phyloP scores from a whole-genome alignment of 2,329 filamentous ascomycete genomes.

The Sporothrix schenckii region DNA sequence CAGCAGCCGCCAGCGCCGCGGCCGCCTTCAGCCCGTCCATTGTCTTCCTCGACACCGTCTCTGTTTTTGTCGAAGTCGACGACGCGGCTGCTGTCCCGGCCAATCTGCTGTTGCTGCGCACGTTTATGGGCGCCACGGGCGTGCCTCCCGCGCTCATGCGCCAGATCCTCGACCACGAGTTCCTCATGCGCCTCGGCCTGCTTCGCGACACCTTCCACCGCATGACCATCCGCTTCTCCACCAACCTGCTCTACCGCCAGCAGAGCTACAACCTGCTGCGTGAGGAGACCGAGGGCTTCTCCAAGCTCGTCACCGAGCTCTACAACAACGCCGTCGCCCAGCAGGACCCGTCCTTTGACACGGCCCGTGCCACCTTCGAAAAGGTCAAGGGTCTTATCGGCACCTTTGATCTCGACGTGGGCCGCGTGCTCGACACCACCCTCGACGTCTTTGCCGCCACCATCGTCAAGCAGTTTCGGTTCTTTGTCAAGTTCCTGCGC shows the following conservation, averaged over 20 bases:
- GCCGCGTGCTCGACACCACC: conserved; percentile 89
- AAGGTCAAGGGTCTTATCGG: conserved; percentile 92
- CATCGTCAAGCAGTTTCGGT: conserved; percentile 87
- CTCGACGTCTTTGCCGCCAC: conserved; percentile 93
- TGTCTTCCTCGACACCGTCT: conserved; percentile 80
- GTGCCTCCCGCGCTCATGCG: conserved; percentile 75
- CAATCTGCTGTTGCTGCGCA: conserved; percentile 57
- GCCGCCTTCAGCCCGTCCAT: conserved; percentile 62
- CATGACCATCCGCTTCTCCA: conserved; percentile 84
- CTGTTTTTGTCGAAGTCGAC: conserved; percentile 75
- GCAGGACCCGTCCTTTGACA: conserved; percentile 64
- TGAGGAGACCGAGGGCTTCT: conserved; percentile 95
- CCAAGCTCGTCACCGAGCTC: conserved; percentile 92
- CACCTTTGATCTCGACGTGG: conserved; percentile 95
- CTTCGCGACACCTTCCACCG: conserved; percentile 83
- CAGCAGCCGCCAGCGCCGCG: conserved; percentile 41
- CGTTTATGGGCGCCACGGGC: conserved; percentile 71
- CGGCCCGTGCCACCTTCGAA: conserved; percentile 84
- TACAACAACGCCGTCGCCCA: conserved; percentile 76
- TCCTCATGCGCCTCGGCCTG: conserved; percentile 75
- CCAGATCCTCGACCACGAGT: conserved; percentile 75
- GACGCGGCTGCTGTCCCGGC: conserved; percentile 51
- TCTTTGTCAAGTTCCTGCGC: conserved; percentile 90
- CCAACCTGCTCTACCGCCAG: conserved; percentile 90
- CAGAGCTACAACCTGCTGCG: conserved; percentile 95